These are phyloP conservation scores for Protostelium mycophagum DNA, from an alignment of 78 protist genomes.

Conservation along the genomic window DNA sequence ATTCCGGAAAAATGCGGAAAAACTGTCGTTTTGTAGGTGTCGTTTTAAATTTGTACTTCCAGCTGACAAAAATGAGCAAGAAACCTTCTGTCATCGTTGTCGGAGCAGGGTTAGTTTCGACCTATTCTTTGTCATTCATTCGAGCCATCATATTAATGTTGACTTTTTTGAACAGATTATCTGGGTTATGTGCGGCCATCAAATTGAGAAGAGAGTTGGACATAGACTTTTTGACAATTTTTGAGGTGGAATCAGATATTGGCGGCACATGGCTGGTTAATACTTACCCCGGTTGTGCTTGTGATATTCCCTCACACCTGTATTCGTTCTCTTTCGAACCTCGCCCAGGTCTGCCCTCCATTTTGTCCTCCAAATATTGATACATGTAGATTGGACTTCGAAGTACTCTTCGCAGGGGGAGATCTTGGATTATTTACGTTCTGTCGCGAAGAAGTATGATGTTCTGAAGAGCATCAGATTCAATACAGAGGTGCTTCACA, in stretches of 20 bases:
- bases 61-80: neutral
- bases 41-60: neutral
- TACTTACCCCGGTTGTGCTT: conserved; percentile 36
- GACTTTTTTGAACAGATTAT: no score
- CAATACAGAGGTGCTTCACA: neutral
- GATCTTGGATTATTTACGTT: neutral
- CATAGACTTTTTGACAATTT: neutral
- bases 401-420: conserved; percentile 14
- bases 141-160: no score
- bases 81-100: neutral
- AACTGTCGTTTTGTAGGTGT: no score
- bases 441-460: conserved; percentile 4
- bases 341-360: neutral
- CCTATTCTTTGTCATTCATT: neutral
- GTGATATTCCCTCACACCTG: conserved; percentile 15
- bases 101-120: neutral
- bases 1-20: neutral
- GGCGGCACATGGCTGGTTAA: conserved; percentile 30
- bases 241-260: neutral
- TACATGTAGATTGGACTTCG: neutral
- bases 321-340: conserved; percentile 22
- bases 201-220: neutral
- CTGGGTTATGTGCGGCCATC: neutral
- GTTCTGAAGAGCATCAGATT: neutral
- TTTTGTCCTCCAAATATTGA: neutral